Percentiles rank a stretch among this genome's conserved stretches.
Evolutionary conservation across 2,329 filamentous ascomycete genomes (phyloP).

Genomic region (Phaeoacremonium minimum): DNA sequence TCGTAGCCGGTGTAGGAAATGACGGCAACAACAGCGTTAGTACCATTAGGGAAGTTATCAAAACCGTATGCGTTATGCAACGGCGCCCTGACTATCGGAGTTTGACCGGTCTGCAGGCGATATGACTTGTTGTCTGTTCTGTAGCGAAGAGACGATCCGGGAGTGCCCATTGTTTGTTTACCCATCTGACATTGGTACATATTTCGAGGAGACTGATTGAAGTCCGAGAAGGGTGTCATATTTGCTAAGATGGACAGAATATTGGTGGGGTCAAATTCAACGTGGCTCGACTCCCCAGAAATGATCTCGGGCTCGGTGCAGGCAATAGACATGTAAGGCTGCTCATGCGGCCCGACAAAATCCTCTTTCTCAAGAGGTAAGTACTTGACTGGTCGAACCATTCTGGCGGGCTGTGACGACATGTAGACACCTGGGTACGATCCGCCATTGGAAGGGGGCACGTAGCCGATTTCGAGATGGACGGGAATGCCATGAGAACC

Average conservation of each 20-base stretch:
- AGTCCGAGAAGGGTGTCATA: constrained; percentile 98
- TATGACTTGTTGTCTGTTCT: constrained; percentile 98
- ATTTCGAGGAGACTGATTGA: constrained; percentile 97
- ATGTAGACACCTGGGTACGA: constrained; percentile 96
- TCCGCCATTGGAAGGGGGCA: constrained; percentile 84
- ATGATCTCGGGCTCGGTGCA: constrained; percentile 83
- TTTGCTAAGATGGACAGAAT: constrained; percentile 97
- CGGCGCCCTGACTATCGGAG: constrained; percentile 85
- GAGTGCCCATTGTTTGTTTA: constrained; percentile 98
- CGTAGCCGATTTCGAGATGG: constrained; percentile 86
- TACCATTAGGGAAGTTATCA: constrained; percentile 97
- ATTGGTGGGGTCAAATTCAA: constrained; percentile 91
- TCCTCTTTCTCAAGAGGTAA: constrained; percentile 82
- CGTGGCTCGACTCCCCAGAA: constrained; percentile 86
- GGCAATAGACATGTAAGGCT: constrained; percentile 97
- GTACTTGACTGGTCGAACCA: constrained; percentile 91
- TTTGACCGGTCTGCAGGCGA: constrained; percentile 90
- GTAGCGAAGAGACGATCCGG: constrained; percentile 76
- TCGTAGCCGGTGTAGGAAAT: constrained; percentile 99
- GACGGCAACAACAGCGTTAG: constrained; percentile 92
- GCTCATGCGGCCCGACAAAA: constrained; percentile 88
- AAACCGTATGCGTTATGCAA: constrained; percentile 95
- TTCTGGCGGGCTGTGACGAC: constrained; percentile 77
- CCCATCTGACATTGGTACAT: constrained; percentile 99
- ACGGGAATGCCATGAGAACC: constrained; percentile 75